phyloP scores from a whole-genome alignment of 331 rosid species.

The Quercus tomentella region DNA sequence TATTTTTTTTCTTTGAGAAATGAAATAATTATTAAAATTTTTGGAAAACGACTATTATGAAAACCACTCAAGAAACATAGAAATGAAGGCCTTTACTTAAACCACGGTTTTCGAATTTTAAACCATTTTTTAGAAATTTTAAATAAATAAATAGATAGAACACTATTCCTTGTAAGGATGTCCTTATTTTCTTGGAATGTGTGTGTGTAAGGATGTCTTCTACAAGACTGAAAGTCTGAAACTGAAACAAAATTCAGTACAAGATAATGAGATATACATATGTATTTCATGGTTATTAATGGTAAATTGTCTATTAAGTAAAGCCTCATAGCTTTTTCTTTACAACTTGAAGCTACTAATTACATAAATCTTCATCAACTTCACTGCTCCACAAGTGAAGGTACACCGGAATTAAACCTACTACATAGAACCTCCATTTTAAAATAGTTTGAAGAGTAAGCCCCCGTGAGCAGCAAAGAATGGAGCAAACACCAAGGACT shows the following conservation, averaged over 20 bases:
- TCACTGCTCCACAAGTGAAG: not conserved
- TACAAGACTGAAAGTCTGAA: too few species aligned
- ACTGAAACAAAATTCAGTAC: not conserved
- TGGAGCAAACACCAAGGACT: slow-evolving; percentile 74
- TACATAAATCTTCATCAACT: slow-evolving; percentile 1
- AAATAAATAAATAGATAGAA: too few species aligned
- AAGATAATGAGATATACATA: not conserved
- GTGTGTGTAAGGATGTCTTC: too few species aligned
- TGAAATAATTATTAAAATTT: too few species aligned
- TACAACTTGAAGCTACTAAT: not conserved
- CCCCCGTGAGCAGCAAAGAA: slow-evolving; percentile 77
- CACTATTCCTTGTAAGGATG: too few species aligned
- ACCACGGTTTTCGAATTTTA: too few species aligned
- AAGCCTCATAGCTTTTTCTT: slow-evolving; percentile 1
- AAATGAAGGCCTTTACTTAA: too few species aligned
- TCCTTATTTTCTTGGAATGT: too few species aligned
- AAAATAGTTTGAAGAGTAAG: slow-evolving; percentile 52
- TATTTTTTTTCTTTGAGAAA: too few species aligned
- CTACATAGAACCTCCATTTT: slow-evolving; percentile 1
- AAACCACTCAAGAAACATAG: too few species aligned
- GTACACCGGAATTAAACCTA: not conserved
- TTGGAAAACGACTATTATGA: too few species aligned
- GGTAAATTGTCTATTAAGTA: slow-evolving; percentile 1
- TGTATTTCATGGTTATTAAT: not conserved
- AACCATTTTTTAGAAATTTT: too few species aligned